A percentile compares a stretch with the other conserved stretches of the same genome.
phyloP scores from a whole-genome alignment of 176 grass and related monocot genomes.

The Eleusine coracana region DNA sequence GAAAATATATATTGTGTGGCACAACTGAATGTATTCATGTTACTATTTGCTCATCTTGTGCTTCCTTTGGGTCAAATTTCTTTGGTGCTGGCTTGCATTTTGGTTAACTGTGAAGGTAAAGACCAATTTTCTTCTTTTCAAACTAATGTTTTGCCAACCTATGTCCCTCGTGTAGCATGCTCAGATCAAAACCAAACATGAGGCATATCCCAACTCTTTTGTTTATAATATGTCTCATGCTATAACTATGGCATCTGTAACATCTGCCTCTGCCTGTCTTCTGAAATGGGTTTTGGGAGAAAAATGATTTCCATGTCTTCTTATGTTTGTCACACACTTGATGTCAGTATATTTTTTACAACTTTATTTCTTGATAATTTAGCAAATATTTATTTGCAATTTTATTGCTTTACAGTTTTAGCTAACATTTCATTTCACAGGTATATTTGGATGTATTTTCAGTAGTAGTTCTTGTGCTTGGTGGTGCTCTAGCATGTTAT shows the following conservation, averaged over 20 bases:
- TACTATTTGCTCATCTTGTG: constrained; percentile 8
- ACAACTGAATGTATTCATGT: constrained; percentile 9
- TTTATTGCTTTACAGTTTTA: constrained; percentile 30
- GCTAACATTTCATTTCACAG: constrained; percentile 61
- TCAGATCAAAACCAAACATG: background rate
- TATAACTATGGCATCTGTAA: constrained; percentile 21
- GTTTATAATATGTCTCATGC: constrained; percentile 34
- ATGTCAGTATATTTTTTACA: background rate
- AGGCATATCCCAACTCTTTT: constrained; percentile 20
- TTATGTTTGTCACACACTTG: constrained; percentile 26
- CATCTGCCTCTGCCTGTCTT: background rate
- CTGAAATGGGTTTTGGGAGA: background rate
- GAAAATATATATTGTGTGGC: constrained; percentile 1
- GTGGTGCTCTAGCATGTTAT: constrained; percentile 82
- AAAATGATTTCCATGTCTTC: background rate
- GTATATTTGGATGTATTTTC: constrained; percentile 97
- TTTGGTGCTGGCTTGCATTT: background rate
- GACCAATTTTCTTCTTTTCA: background rate
- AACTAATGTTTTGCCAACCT: constrained; percentile 9
- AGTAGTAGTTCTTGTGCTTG: constrained; percentile 74
- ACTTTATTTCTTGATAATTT: constrained; percentile 10
- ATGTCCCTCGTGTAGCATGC: background rate
- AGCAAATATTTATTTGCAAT: constrained; percentile 12
- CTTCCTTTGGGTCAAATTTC: background rate
- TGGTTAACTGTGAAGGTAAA: background rate